Evolutionary conservation across 371 early-diverging fungal genomes (phyloP).

Genomic region (Saksenaea oblongispora): DNA sequence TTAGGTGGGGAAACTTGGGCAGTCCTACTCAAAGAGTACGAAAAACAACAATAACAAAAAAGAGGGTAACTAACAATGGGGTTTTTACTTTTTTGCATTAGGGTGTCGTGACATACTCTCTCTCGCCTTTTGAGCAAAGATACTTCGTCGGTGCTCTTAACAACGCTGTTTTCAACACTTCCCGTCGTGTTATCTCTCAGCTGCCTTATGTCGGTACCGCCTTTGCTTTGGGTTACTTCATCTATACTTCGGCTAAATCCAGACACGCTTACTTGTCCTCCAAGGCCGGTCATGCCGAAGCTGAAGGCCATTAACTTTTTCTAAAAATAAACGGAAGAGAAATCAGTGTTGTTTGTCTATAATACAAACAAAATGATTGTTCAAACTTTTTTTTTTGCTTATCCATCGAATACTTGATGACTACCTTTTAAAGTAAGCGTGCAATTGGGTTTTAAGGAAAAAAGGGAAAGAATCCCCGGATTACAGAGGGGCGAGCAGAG

Average conservation of each 20-base stretch:
- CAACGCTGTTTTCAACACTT: slow-evolving; percentile 78
- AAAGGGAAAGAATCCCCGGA: slow-evolving; percentile 3
- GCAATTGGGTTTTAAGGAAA: slow-evolving; percentile 5
- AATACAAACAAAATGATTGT: not conserved
- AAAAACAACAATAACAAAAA: slow-evolving; percentile 1
- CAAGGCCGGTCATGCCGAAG: slow-evolving; percentile 72
- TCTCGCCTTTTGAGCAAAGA: slow-evolving; percentile 82
- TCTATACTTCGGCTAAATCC: slow-evolving; percentile 63
- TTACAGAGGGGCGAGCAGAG: not conserved
- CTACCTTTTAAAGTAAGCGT: slow-evolving; percentile 1
- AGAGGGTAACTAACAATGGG: not conserved
- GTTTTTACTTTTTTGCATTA: slow-evolving; percentile 20
- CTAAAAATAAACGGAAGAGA: not conserved
- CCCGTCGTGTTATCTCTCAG: slow-evolving; percentile 74
- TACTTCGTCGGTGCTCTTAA: slow-evolving; percentile 74
- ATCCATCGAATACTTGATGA: not conserved
- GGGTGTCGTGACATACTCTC: slow-evolving; percentile 72
- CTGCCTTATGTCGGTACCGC: slow-evolving; percentile 75
- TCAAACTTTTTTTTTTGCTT: not conserved
- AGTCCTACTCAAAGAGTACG: slow-evolving; percentile 68
- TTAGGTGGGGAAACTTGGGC: slow-evolving; percentile 78
- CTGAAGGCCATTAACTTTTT: slow-evolving; percentile 19
- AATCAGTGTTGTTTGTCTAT: not conserved
- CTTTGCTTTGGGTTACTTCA: slow-evolving; percentile 60
- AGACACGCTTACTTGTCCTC: slow-evolving; percentile 68